Percentiles rank a stretch among this genome's conserved stretches.
phyloP scores from a whole-genome alignment of 2,329 filamentous ascomycete genomes.

The Pseudopithomyces maydicus region DNA sequence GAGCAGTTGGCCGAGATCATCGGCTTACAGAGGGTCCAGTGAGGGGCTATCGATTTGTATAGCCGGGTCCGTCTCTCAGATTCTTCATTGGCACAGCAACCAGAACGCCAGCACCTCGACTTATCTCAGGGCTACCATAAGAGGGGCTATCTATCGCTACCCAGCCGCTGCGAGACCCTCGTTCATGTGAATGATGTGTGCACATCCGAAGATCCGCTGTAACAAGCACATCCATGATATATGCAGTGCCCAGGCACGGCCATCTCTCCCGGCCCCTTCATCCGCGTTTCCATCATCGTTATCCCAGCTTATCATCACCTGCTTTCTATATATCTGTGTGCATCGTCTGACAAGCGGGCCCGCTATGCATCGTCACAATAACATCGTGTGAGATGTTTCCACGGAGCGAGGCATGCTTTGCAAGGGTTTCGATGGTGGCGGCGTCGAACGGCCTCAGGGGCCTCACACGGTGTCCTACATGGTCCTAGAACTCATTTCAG shows the following conservation, averaged over 20 bases:
- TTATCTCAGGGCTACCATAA: background rate
- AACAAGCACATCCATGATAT: background rate
- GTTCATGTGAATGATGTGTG: background rate
- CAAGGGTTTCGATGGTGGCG: no score
- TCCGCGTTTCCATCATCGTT: background rate
- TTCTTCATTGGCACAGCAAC: constrained; percentile 5
- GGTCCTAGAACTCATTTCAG: background rate
- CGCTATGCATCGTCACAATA: background rate
- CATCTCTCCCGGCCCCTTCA: background rate
- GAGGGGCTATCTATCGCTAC: background rate
- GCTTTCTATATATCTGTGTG: background rate
- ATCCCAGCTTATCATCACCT: background rate
- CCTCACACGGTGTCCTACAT: background rate
- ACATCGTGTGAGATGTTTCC: background rate
- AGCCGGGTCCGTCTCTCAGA: background rate
- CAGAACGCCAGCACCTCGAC: background rate
- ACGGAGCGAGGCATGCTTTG: background rate
- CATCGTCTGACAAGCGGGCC: background rate
- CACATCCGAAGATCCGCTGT: background rate
- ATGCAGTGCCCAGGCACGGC: background rate
- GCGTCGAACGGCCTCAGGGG: background rate
- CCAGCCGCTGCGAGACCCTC: background rate
- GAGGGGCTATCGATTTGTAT: background rate
- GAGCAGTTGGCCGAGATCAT: background rate
- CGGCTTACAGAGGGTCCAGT: background rate